Evolutionary conservation across 2,329 filamentous ascomycete species (phyloP).

Genomic region (Penicillium vulpinum): DNA sequence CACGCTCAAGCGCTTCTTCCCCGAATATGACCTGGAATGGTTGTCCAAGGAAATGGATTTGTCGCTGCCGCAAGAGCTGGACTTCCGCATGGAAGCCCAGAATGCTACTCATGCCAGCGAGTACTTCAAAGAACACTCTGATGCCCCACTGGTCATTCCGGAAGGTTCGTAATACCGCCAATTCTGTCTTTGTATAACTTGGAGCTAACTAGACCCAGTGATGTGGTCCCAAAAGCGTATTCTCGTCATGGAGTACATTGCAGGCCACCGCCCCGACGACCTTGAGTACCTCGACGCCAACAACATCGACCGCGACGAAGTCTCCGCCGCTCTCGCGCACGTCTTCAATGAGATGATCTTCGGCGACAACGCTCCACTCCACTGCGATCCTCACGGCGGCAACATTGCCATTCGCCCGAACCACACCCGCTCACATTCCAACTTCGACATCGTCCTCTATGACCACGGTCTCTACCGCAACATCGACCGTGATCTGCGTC

Average conservation of each 20-base stretch:
- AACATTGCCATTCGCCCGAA: slow-evolving; percentile 92
- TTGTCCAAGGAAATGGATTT: slow-evolving; percentile 88
- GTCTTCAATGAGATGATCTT: slow-evolving; percentile 99
- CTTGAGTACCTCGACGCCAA: slow-evolving; percentile 81
- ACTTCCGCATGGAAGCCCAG: slow-evolving; percentile 80
- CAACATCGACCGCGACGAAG: slow-evolving; percentile 89
- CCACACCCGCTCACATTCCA: slow-evolving; percentile 59
- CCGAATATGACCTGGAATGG: slow-evolving; percentile 97
- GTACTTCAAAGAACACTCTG: slow-evolving; percentile 73
- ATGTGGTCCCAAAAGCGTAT: slow-evolving; percentile 87
- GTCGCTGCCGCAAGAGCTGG: slow-evolving; percentile 85
- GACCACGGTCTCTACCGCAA: slow-evolving; percentile 96
- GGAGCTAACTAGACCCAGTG: slow-evolving; percentile 51
- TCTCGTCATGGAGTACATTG: slow-evolving; percentile 91
- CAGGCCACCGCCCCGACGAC: slow-evolving; percentile 84
- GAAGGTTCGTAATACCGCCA: slow-evolving; percentile 45
- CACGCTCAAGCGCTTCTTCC: slow-evolving; percentile 88
- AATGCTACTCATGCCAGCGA: slow-evolving; percentile 79
- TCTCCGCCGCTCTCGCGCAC: slow-evolving; percentile 82
- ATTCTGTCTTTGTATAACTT: not conserved
- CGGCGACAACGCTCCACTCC: slow-evolving; percentile 78
- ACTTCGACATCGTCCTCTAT: slow-evolving; percentile 95
- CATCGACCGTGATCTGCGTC: slow-evolving; percentile 74
- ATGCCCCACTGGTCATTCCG: slow-evolving; percentile 83
- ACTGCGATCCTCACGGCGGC: slow-evolving; percentile 95